Percentiles rank a stretch among this genome's conserved stretches.
These are phyloP conservation scores for Apophysomyces ossiformis DNA, from an alignment of 371 early-diverging fungal species.

Conservation along the genomic window DNA sequence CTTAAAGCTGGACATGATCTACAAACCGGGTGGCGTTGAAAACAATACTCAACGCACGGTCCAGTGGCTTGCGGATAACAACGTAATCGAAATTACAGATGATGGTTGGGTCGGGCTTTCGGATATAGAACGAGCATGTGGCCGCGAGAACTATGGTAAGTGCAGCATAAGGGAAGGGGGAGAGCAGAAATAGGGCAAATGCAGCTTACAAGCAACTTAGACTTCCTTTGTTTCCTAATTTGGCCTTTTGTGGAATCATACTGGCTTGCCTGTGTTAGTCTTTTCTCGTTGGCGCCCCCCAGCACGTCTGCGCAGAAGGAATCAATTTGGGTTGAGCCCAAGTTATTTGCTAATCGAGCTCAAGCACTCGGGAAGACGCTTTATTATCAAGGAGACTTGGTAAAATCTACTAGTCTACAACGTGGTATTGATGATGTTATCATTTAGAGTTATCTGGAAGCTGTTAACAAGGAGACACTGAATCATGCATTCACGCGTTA, in stretches of 20 bases:
- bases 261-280: conserved; percentile 76
- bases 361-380: conserved; percentile 82
- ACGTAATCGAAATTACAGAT: conserved; percentile 59
- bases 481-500: conserved; percentile 77
- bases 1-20: conserved; percentile 86
- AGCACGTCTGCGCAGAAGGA: conserved; percentile 17
- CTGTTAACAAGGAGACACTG: conserved; percentile 86
- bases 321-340: conserved; percentile 72
- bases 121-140: conserved; percentile 72
- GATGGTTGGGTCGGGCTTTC: conserved; percentile 64
- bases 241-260: conserved; percentile 94
- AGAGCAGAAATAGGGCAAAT: not conserved
- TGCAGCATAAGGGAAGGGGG: not conserved
- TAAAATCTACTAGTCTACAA: not conserved
- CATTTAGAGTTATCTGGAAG: conserved; percentile 73
- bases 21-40: conserved; percentile 77
- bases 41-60: conserved; percentile 74
- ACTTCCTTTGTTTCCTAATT: conserved; percentile 85
- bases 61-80: conserved; percentile 61
- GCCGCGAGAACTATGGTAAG: conserved; percentile 83
- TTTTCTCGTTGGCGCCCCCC: conserved; percentile 63
- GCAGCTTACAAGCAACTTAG: conserved; percentile 33
- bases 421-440: not conserved
- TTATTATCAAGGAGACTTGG: conserved; percentile 32
- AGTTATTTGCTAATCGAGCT: conserved; percentile 66